Evolutionary conservation across 1,139 yeast species (phyloP).

Genomic region (Taphrina wiesneri): DNA sequence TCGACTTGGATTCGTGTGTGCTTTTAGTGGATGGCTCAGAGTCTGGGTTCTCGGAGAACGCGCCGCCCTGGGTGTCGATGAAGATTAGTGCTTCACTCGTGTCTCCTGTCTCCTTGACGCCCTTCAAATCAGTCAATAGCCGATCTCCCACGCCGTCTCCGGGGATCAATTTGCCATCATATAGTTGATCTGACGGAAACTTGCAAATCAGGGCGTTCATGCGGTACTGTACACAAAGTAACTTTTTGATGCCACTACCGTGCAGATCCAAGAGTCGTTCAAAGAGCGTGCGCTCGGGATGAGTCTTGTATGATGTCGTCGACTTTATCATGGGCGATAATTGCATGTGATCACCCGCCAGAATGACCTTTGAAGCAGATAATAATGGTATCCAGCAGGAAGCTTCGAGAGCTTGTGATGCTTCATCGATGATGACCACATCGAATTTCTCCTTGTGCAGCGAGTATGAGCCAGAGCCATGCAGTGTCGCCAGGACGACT

Average conservation of each 20-base stretch:
- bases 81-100: conserved; percentile 60
- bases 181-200: conserved; percentile 71
- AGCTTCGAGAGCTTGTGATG: conserved; percentile 89
- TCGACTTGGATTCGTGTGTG: conserved; percentile 53
- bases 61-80: conserved; percentile 94
- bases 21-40: conserved; percentile 39
- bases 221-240: conserved; percentile 77
- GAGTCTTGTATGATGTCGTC: conserved; percentile 5
- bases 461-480: conserved; percentile 62
- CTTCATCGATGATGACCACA: conserved; percentile 89
- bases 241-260: conserved; percentile 56
- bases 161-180: conserved; percentile 64
- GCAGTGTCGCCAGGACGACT: conserved; percentile 79
- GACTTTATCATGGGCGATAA: conserved; percentile 56
- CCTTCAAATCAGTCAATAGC: conserved; percentile 57
- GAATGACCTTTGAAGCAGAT: conserved; percentile 60
- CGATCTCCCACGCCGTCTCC: conserved; percentile 59
- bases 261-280: conserved; percentile 64
- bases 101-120: conserved; percentile 53
- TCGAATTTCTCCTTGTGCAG: conserved; percentile 56
- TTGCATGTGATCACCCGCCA: conserved; percentile 72
- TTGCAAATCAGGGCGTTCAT: conserved; percentile 79
- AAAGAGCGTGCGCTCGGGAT: conserved; percentile 68
- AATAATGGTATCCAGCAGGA: conserved; percentile 96
- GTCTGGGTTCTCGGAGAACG: conserved; percentile 50